Percentiles rank a stretch among this genome's conserved stretches.
phyloP scores from a whole-genome alignment of 2,329 filamentous ascomycete genomes.

The Sarocladium strictum region DNA sequence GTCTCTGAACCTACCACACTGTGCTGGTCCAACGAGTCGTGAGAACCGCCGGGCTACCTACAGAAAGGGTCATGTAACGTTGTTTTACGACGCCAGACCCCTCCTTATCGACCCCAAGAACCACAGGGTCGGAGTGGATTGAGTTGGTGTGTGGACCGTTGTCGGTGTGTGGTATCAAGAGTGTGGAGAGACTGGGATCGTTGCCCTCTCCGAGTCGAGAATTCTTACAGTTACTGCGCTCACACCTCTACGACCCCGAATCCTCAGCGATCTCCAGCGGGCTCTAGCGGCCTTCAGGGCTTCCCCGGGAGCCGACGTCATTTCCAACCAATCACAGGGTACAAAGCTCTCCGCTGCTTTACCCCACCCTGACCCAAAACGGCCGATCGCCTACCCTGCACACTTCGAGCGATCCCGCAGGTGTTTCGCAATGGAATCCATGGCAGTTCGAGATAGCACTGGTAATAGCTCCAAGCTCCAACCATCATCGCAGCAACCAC shows the following conservation, averaged over 20 bases:
- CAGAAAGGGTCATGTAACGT: conserved; percentile 9
- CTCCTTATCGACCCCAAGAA: conserved; percentile 2
- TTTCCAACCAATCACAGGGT: background rate
- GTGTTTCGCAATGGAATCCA: background rate
- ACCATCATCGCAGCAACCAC: conserved; percentile 20
- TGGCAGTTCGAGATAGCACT: background rate
- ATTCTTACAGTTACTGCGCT: background rate
- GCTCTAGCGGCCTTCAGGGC: background rate
- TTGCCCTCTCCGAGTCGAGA: background rate
- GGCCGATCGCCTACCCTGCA: background rate
- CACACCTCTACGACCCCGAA: too few relatives aligned
- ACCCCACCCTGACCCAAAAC: background rate
- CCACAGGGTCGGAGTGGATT: background rate
- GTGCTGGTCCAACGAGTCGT: background rate
- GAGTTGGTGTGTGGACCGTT: background rate
- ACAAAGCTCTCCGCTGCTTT: background rate
- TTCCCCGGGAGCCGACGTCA: too few relatives aligned
- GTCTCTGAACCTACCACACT: background rate
- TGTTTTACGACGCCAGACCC: background rate
- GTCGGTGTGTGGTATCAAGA: background rate
- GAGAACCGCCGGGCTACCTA: background rate
- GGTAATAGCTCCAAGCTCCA: conserved; percentile 3
- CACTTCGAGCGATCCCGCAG: too few relatives aligned
- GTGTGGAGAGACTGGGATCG: conserved; percentile 1
- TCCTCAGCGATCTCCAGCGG: background rate